Evolutionary conservation across 208 protist genomes (phyloP), one percentile per base, ranked within the genome.

Genomic region (Acanthamoeba royreba): DNA sequence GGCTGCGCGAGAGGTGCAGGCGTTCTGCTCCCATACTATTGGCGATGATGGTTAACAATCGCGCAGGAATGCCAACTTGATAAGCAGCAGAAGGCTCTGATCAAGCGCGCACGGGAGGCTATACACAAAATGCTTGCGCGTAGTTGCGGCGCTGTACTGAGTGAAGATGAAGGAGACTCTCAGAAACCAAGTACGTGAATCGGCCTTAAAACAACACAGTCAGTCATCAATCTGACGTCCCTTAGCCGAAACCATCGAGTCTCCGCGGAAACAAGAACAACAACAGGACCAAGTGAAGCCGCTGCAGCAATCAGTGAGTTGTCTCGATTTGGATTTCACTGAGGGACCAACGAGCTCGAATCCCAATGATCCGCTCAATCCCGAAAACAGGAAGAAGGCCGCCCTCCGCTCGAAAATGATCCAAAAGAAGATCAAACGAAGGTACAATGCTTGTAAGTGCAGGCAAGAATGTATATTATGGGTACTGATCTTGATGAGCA

Each of bases 351-450:
- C 72, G 25, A 88, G 25, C 52, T 13, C 15, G 25, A 88, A 88
- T 28, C 81, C 81, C n/a, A 88, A 88, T 49, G 81, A 88, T 40
- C 81, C 81, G 11, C 81, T 88, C 81, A 88, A 88, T 33, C 81
- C 81, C 31, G 81, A 88, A 40, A 88, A 88, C 31, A 1, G 81
- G 33, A 63, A 35, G 46, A 88, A 88, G 33, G 81, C 81, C 46
- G 81, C 81, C n/a, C 28, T 88, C 15, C 45, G 81, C 45, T 55
- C 81, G 47, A 88, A 88, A 40, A 55, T 55, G 52, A 63, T 63
- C 4, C 81, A 88, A 13, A 55, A 88, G 52, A 88, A 83, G 46
- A 63, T 83, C 72, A 43, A 83, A 43, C 7, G 72, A 47, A 46
- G 72, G 72, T 83, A 40, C 63, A 11, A 28, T n/a, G n/a, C n/a